Base-by-base conservation (phyloP, 164 flowering plant genomes). In the Malania oleifera region DNA sequence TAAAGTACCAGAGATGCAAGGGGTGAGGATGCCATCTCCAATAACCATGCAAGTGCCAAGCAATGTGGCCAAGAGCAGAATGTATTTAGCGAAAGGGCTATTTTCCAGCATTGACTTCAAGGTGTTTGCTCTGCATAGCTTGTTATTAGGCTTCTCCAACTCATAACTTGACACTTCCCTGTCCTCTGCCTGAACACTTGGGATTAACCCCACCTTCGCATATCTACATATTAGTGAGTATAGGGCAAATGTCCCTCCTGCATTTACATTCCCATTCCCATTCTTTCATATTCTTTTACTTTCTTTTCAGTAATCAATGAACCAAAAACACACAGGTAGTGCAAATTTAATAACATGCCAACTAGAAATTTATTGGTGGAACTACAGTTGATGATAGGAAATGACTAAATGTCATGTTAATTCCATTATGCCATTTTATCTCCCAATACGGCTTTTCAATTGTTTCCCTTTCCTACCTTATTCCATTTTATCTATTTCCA, bases 241-340 rank as follows among this genome's bases (percentile, higher is more conserved):
- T 53, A 83, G 41, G 5, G 89, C 89, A 69, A 81, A 81, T 3
- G 89, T 81, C 25, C 89, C 89, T n/a, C 86, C 89, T 83, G 58
- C 7, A 17, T n/a, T n/a, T n/a, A n/a, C n/a, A n/a, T n/a, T n/a
- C n/a, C n/a, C n/a, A n/a, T n/a, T n/a, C n/a, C n/a, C n/a, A n/a
- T n/a, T n/a, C n/a, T n/a, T n/a, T n/a, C n/a, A n/a, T n/a, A n/a
- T n/a, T n/a, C n/a, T n/a, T n/a, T n/a, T n/a, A n/a, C n/a, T n/a
- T n/a, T n/a, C n/a, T n/a, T n/a, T n/a, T n/a, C n/a, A n/a, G n/a
- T n/a, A n/a, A n/a, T n/a, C n/a, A n/a, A n/a, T n/a, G n/a, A n/a
- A n/a, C n/a, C n/a, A n/a, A n/a, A n/a, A n/a, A n/a, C n/a, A n/a
- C n/a, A n/a, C n/a, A n/a, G n/a, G n/a, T n/a, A n/a, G n/a, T n/a